These are phyloP conservation scores for Pichia sp. DNA, from an alignment of 1,139 yeast species.

Conservation along the genomic window DNA sequence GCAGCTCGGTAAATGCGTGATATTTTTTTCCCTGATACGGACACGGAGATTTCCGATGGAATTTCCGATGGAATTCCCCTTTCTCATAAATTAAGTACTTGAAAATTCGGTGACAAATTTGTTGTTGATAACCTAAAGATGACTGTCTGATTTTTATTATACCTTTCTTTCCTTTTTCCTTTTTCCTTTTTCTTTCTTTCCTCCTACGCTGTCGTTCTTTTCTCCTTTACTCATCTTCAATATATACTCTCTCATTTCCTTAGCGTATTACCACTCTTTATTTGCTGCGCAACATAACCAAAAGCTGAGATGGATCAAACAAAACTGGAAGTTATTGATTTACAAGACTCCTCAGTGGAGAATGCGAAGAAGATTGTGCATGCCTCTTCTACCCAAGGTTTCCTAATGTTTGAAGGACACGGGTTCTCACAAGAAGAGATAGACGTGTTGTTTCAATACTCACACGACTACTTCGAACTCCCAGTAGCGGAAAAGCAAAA, in stretches of 20 bases:
- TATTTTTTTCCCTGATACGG: background rate
- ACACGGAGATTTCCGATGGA: background rate
- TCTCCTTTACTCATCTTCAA: background rate
- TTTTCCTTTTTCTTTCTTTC: background rate
- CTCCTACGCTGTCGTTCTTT: background rate
- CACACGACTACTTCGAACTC: conserved; percentile 43
- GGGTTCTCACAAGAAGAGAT: conserved; percentile 47
- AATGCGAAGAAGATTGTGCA: conserved; percentile 43
- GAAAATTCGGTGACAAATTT: background rate
- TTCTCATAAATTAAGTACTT: background rate
- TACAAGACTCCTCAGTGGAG: conserved; percentile 34
- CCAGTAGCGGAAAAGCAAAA: conserved; percentile 40
- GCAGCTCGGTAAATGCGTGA: background rate
- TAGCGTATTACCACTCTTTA: background rate
- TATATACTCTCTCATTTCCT: background rate
- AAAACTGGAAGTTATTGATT: conserved; percentile 43
- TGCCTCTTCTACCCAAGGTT: conserved; percentile 55
- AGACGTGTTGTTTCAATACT: conserved; percentile 39
- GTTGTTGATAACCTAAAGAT: background rate
- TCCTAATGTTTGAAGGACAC: conserved; percentile 55
- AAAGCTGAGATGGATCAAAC: conserved; percentile 25
- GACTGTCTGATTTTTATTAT: no score
- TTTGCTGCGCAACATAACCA: background rate
- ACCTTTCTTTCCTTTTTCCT: background rate
- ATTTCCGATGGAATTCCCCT: background rate